Conservation (phyloP, 2,329 filamentous ascomycete genomes). For the Penicillium freii region DNA sequence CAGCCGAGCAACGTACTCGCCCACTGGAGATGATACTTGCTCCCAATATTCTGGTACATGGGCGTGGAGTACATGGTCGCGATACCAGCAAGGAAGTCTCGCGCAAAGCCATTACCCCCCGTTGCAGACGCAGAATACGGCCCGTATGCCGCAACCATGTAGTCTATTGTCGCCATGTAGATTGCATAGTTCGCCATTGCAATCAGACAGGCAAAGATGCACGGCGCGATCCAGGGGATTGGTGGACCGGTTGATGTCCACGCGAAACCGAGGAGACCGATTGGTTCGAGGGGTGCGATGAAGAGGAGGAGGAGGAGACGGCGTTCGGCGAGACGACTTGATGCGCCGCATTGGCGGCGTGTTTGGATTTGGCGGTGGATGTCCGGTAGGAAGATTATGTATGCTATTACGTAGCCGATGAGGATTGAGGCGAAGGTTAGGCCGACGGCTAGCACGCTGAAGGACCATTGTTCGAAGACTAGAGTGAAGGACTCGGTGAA, state of each 20-base stretch:
- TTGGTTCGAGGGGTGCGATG: conserved; percentile 48
- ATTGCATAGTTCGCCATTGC: conserved; percentile 73
- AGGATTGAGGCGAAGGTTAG: conserved; percentile 64
- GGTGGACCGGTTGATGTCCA: conserved; percentile 65
- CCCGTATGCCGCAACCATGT: conserved; percentile 73
- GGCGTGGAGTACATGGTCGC: conserved; percentile 67
- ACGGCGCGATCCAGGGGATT: conserved; percentile 65
- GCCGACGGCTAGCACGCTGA: conserved; percentile 56
- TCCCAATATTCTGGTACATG: conserved; percentile 55
- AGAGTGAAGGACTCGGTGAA: conserved; percentile 69
- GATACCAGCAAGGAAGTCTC: conserved; percentile 71
- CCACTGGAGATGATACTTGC: conserved; percentile 48
- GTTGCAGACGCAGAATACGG: conserved; percentile 72
- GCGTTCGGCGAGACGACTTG: conserved; percentile 59
- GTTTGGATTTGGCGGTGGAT: conserved; percentile 43
- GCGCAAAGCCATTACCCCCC: conserved; percentile 71
- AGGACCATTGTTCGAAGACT: conserved; percentile 67
- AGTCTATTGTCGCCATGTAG: conserved; percentile 75
- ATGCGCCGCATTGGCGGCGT: conserved; percentile 41
- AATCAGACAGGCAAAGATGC: conserved; percentile 64
- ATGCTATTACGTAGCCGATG: conserved; percentile 64
- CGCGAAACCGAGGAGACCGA: conserved; percentile 69
- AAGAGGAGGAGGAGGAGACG: conserved; percentile 65
- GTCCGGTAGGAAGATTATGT: conserved; percentile 57
- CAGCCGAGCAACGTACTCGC: conserved; percentile 55